Evolutionary conservation across 805 yeast genomes (phyloP), one percentile per base, ranked within the genome.

Genomic region (Ogataea siamensis): DNA sequence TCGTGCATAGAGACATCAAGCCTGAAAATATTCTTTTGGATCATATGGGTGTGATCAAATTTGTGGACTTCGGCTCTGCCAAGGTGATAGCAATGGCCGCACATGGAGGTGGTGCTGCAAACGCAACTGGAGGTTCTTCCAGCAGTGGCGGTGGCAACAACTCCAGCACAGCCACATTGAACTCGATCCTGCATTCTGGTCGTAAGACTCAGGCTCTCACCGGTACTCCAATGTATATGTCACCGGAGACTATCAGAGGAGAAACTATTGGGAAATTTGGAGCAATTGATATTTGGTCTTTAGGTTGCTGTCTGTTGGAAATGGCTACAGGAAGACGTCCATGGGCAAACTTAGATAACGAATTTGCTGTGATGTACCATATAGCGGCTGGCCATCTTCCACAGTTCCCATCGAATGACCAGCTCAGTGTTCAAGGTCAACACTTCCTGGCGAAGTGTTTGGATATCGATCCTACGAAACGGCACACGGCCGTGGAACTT

Each of bases 191-290:
- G 9, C 51, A 49, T 19, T 38, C 55, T 4, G 54, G 53, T 7
- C 45, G 53, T 21, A 57, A 54, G 32, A 51, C 60, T 4, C 57
- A 57, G 39, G 56, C 53, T 10, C 72, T 84, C 69, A 80, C 95
- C 2, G 99, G 99, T 26, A 93, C 99, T 0, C 98, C 98, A 11
- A 93, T 91, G 97, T 93, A 93, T 64, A 91, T 93, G 98, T 87
- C 98, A 0, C 99, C 99, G 0, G 99, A 93, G 55, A 85, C 87
- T 0, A 87, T 93, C 42, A 86, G 93, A 1, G 97, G 97, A 2
- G 70, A 75, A 5, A 62, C 71, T 1, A 56, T 73, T 1, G 83
- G 81, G 22, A 67, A 70, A 39, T 75, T 71, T 47, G 89, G 89
- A 3, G 78, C 80, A 3, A 74, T 69, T 41, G 99, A 93, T 64